A percentile compares a stretch with the other conserved stretches of the same genome.
Conservation (phyloP, 495 filamentous ascomycete species). For the Xylaria scruposa region DNA sequence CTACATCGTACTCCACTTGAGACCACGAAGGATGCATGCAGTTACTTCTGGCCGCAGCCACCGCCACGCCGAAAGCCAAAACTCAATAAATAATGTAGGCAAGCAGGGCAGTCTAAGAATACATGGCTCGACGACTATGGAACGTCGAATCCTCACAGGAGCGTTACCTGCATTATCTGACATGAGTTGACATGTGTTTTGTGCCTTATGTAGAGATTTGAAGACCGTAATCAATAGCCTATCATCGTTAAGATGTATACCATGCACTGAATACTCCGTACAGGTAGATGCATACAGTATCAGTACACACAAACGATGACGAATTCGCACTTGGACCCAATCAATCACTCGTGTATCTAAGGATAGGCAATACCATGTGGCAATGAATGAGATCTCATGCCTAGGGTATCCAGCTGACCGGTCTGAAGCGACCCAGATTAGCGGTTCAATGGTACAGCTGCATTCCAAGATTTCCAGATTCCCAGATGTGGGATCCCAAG, state of each 20-base stretch:
- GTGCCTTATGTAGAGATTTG: not conserved
- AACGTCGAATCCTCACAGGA: not conserved
- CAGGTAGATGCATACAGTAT: not conserved
- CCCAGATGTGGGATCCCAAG: not conserved
- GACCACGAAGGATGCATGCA: not conserved
- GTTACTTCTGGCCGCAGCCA: not conserved
- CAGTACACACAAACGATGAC: not conserved
- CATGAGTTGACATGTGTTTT: not conserved
- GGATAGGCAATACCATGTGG: not conserved
- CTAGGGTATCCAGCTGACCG: conserved; percentile 1
- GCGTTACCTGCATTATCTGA: not conserved
- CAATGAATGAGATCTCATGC: not conserved
- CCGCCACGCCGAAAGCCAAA: not conserved
- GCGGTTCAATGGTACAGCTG: not conserved
- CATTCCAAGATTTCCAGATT: not conserved
- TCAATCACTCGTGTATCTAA: not conserved
- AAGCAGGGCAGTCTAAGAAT: not conserved
- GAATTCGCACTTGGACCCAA: not conserved
- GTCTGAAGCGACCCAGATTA: conserved; percentile 1
- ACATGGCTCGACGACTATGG: not conserved
- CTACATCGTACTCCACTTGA: not conserved
- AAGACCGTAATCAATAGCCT: not conserved
- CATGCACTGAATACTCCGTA: no score
- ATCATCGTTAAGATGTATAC: not conserved
- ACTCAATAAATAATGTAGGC: not conserved